Percentiles rank a stretch among this genome's conserved stretches.
These are phyloP conservation scores for Rhizoclosmatium globosum DNA, from an alignment of 192 early-diverging fungal species.

Conservation along the genomic window DNA sequence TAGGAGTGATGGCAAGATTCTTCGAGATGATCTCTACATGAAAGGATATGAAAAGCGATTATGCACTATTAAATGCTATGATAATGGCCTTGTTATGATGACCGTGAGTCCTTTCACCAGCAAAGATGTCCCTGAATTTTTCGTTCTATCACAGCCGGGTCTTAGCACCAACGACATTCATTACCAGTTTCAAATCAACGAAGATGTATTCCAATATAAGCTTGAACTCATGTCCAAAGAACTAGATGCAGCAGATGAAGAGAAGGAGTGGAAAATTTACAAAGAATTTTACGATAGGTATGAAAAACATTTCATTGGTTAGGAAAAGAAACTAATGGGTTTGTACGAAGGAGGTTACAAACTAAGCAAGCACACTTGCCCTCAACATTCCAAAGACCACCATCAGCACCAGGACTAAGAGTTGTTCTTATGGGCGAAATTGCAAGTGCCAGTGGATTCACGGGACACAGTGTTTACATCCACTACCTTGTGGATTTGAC, in stretches of 20 bases:
- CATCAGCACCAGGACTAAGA: constrained; percentile 22
- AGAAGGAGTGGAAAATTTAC: constrained; percentile 46
- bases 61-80: constrained; percentile 51
- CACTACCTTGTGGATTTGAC: constrained; percentile 37
- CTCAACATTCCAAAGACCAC: constrained; percentile 25
- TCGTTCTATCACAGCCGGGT: constrained; percentile 24
- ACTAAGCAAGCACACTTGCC: constrained; percentile 23
- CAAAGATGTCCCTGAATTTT: not conserved
- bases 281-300: constrained; percentile 42
- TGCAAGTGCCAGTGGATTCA: constrained; percentile 14
- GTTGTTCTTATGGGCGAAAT: constrained; percentile 37
- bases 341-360: not conserved
- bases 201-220: constrained; percentile 45
- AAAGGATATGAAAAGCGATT: constrained; percentile 48
- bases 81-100: constrained; percentile 46
- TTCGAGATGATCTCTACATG: constrained; percentile 9
- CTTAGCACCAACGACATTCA: not conserved
- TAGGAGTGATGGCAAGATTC: not conserved
- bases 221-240: constrained; percentile 36
- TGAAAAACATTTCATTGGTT: not conserved
- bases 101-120: constrained; percentile 39
- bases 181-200: constrained; percentile 44
- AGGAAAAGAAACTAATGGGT: not conserved
- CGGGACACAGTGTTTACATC: constrained; percentile 32
- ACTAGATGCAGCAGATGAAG: constrained; percentile 34